Evolutionary conservation across 2,329 filamentous ascomycete species (phyloP), one percentile per base, ranked within the genome.

Genomic region (Chaetomiaceae sp.): DNA sequence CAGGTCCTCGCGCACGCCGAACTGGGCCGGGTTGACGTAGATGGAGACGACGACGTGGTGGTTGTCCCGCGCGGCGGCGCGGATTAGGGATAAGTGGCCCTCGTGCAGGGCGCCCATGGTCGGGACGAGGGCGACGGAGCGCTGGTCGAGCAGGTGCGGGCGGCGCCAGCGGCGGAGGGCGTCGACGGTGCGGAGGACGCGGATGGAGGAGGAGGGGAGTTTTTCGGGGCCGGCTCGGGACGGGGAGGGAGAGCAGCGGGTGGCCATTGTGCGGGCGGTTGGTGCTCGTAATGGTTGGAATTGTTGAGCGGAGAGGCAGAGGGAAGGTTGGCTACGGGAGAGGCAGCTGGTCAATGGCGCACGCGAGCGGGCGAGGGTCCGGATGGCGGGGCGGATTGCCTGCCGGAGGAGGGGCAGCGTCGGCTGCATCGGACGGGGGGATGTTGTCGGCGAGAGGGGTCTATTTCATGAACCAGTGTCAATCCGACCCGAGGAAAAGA

Each of bases 51-150:
- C 85, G 53, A 97, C 88, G 63, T 91, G 82, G 60, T 88, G 87
- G 72, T 91, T 94, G 64, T 95, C 89, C 44, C 78, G 76, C 1
- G 91, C 91, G 3, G 94, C 94, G 62, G 85, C 81, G 55, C 89
- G 87, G 64, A 96, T 87, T 20, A 99, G 80, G 3, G 88, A 88
- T 47, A 96, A 72, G 72, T 99, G 94, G 37, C 94, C 94, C 51
- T 84, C 81, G 71, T 99, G 94, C n/a, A 99, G 80, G 46, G 94
- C 94, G 58, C 94, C 94, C 94, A 99, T 97, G 29, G 94, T 99
- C 1, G 94, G 94, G 33, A 99, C 91, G 25, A 99, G 83, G 55
- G 88, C 90, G 54, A 99, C 84, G 40, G 84, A 85, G 53, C 86
- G 82, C 63, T 86, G 81, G 64, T 84, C 78, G 55, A 83, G 72